A percentile compares a stretch with the other conserved stretches of the same genome.
phyloP scores from a whole-genome alignment of 1,284 basidiomycete genomes.

The Inonotus obliquus region DNA sequence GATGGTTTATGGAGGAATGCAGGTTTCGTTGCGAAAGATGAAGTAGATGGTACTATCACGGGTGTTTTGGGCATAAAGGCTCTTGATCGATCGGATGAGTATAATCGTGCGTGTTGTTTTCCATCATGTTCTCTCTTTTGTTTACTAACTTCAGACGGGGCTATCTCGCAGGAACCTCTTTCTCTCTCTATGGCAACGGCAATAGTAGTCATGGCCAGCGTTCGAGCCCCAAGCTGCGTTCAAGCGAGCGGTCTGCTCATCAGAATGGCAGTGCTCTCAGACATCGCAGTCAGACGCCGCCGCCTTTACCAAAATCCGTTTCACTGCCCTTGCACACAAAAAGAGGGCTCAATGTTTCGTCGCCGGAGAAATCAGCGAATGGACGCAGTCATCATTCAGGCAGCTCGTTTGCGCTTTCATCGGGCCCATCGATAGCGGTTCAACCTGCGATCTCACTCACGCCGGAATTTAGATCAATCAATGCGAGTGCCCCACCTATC shows the following conservation, averaged over 20 bases:
- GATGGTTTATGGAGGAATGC: conserved; percentile 69
- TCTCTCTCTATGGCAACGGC: conserved; percentile 7
- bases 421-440: conserved; percentile 3
- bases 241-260: conserved; percentile 26
- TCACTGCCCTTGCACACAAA: conserved; percentile 66
- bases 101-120: conserved; percentile 43
- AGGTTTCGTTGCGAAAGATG: conserved; percentile 58
- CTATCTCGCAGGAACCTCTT: conserved; percentile 1
- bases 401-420: conserved; percentile 4
- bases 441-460: conserved; percentile 9
- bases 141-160: conserved; percentile 11
- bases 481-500: neutral
- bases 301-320: conserved; percentile 77
- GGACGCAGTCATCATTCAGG: neutral
- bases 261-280: conserved; percentile 13
- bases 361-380: conserved; percentile 24
- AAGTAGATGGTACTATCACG: conserved; percentile 62
- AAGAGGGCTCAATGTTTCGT: conserved; percentile 25
- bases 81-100: conserved; percentile 58
- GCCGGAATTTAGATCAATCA: conserved; percentile 10
- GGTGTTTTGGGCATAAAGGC: conserved; percentile 69
- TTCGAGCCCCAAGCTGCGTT: conserved; percentile 20
- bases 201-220: conserved; percentile 8
- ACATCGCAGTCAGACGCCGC: conserved; percentile 60
- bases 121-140: conserved; percentile 10